phyloP scores from a whole-genome alignment of 2,329 filamentous ascomycete species.

The Stagonosporopsis chrysanthemi region DNA sequence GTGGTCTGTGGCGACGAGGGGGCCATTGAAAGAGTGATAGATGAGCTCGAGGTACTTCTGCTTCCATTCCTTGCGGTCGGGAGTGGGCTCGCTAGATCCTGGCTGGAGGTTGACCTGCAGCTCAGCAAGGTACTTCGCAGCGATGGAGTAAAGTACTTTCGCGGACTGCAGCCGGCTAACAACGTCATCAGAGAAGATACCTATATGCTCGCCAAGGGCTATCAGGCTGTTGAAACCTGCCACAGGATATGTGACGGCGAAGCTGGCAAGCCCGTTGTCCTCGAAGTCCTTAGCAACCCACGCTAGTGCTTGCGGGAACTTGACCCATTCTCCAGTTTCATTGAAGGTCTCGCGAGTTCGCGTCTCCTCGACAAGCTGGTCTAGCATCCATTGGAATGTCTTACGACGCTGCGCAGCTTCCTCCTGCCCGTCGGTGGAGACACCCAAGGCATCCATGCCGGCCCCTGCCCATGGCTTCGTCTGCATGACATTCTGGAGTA shows the following conservation, averaged over 20 bases:
- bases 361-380: constrained; percentile 37
- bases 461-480: constrained; percentile 43
- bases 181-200: constrained; percentile 23
- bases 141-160: constrained; percentile 36
- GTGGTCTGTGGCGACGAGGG: constrained; percentile 30
- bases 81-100: background rate
- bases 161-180: constrained; percentile 22
- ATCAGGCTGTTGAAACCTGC: constrained; percentile 38
- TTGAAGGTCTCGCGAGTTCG: constrained; percentile 43
- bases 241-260: constrained; percentile 41
- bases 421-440: constrained; percentile 18
- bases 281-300: constrained; percentile 42
- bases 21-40: constrained; percentile 41
- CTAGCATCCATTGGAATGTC: constrained; percentile 41
- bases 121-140: constrained; percentile 34
- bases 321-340: constrained; percentile 40
- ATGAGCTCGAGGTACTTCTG: constrained; percentile 37
- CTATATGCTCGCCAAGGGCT: constrained; percentile 28
- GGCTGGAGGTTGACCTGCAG: constrained; percentile 20
- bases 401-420: constrained; percentile 29
- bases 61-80: constrained; percentile 26
- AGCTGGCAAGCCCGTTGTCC: constrained; percentile 37
- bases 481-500: constrained; percentile 34
- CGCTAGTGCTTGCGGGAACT: constrained; percentile 34
- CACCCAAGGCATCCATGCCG: constrained; percentile 7